Evolutionary conservation across 1,284 basidiomycete species (phyloP).

Genomic region (Trichosporon asahii): DNA sequence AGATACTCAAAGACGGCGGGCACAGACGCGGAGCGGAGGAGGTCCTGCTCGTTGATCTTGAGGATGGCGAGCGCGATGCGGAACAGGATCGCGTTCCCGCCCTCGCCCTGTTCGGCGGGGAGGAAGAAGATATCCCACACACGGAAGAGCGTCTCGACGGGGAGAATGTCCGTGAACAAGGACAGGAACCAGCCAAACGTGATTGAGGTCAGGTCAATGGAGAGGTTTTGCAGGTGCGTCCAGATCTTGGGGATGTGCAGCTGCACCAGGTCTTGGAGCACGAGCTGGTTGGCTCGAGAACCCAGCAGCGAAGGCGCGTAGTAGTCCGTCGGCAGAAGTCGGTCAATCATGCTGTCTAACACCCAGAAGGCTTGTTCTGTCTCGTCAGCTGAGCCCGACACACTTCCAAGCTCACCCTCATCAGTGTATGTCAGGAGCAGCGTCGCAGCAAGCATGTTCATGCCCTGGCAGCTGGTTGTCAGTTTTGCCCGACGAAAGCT

Average conservation of each 20-base stretch:
- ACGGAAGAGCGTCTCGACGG: slow-evolving; percentile 87
- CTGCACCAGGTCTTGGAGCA: slow-evolving; percentile 80
- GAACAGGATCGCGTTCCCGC: slow-evolving; percentile 84
- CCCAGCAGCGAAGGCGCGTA: slow-evolving; percentile 78
- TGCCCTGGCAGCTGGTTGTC: slow-evolving; percentile 65
- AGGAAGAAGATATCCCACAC: slow-evolving; percentile 96
- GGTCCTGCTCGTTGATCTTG: slow-evolving; percentile 73
- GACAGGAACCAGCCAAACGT: slow-evolving; percentile 99
- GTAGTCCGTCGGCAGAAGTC: slow-evolving; percentile 75
- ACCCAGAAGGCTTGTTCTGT: slow-evolving; percentile 97
- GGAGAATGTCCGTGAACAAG: slow-evolving; percentile 91
- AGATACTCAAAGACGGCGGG: slow-evolving; percentile 81
- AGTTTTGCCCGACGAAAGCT: neutral
- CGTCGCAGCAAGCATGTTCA: slow-evolving; percentile 88
- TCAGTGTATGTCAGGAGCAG: slow-evolving; percentile 73
- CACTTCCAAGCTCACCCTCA: slow-evolving; percentile 52
- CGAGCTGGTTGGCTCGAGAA: slow-evolving; percentile 88
- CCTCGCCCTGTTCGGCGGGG: slow-evolving; percentile 52
- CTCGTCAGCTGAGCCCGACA: neutral
- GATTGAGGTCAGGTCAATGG: slow-evolving; percentile 86
- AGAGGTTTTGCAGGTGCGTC: slow-evolving; percentile 70
- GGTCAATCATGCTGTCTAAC: slow-evolving; percentile 81
- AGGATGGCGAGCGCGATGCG: slow-evolving; percentile 83
- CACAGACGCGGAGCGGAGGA: slow-evolving; percentile 75
- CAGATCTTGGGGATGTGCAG: slow-evolving; percentile 72